These are phyloP conservation scores for Arthrocladium fulminans DNA, from an alignment of 2,329 filamentous ascomycete genomes.

Conservation along the genomic window DNA sequence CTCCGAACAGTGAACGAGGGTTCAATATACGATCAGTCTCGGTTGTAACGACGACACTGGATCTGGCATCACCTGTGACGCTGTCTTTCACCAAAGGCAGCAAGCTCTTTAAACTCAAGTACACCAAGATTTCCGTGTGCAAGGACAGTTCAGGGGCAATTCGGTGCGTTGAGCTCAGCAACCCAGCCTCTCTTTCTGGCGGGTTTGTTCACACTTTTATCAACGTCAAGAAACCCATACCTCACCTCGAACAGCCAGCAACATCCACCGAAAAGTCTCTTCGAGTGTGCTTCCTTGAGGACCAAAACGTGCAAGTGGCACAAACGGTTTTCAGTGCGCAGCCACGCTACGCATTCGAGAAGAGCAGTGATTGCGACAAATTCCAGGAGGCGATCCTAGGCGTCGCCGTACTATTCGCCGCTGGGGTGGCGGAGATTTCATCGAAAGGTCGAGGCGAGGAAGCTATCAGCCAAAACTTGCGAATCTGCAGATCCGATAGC, in stretches of 20 bases:
- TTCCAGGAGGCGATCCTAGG: conserved; percentile 35
- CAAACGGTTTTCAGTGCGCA: conserved; percentile 33
- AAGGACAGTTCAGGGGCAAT: conserved; percentile 31
- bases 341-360: conserved; percentile 35
- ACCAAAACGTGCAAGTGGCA: conserved; percentile 34
- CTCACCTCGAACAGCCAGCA: conserved; percentile 36
- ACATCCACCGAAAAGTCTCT: conserved; percentile 27
- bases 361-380: conserved; percentile 33
- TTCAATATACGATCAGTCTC: neutral
- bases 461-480: conserved; percentile 37
- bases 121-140: conserved; percentile 32
- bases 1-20: neutral
- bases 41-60: conserved; percentile 30
- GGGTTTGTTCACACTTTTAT: conserved; percentile 27
- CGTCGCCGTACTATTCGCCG: conserved; percentile 33
- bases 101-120: conserved; percentile 33
- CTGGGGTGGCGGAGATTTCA: conserved; percentile 35
- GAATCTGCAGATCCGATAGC: conserved; percentile 30
- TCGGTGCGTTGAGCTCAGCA: conserved; percentile 31
- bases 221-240: conserved; percentile 31
- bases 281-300: conserved; percentile 35
- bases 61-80: conserved; percentile 3
- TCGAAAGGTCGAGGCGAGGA: conserved; percentile 38
- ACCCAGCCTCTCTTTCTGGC: conserved; percentile 29
- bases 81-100: conserved; percentile 33